Conservation (phyloP, 2,329 filamentous ascomycete species). For the Sporothrix humicola region DNA sequence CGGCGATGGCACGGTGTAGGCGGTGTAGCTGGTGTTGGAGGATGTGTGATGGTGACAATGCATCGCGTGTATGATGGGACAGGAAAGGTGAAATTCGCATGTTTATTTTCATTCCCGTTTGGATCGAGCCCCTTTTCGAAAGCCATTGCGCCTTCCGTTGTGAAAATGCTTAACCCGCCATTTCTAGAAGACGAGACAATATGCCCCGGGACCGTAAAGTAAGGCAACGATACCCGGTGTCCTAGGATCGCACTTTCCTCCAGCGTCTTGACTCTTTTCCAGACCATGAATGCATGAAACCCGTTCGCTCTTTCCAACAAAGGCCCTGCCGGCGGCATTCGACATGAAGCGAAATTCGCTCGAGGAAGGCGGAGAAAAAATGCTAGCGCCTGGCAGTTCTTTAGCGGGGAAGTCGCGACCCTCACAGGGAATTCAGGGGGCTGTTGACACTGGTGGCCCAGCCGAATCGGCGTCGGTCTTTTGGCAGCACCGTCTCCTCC, state of each 20-base stretch:
- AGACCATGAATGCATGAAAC: not conserved
- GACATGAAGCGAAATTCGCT: not conserved
- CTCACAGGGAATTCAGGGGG: not conserved
- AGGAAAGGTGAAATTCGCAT: no score
- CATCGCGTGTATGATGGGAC: no score
- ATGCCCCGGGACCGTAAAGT: not conserved
- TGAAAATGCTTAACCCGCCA: no score
- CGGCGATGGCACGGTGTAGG: no score
- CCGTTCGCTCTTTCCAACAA: not conserved
- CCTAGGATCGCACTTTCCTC: not conserved
- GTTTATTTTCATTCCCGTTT: no score
- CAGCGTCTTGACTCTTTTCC: no score
- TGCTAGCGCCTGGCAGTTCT: not conserved
- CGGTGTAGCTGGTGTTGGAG: no score
- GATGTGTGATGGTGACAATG: no score
- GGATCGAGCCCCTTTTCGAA: no score
- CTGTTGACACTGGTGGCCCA: conserved; percentile 21
- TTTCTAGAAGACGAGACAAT: no score
- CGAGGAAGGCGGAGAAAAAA: not conserved
- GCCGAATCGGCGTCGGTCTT: conserved; percentile 18
- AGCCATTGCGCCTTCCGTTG: no score
- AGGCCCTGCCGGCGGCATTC: no score
- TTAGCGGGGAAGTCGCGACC: not conserved
- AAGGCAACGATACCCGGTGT: not conserved
- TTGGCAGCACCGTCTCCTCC: conserved; percentile 16